These are phyloP conservation scores for Closterium sp. DNA, from an alignment of 139 green algal genomes.

Conservation along the genomic window DNA sequence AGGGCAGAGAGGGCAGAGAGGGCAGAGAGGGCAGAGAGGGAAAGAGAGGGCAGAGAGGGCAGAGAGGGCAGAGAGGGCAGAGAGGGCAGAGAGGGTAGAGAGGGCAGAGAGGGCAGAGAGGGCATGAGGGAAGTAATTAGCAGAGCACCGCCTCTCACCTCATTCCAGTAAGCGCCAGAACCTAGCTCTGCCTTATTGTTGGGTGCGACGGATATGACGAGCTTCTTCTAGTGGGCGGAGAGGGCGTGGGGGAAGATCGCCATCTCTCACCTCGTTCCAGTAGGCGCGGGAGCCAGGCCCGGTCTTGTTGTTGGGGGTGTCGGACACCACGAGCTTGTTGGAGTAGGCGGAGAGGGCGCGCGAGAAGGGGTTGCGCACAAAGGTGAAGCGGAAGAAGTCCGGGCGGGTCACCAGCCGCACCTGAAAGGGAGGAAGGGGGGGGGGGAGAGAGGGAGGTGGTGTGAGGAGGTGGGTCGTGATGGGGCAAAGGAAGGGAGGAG, in stretches of 20 bases:
- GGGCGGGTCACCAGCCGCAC: neutral
- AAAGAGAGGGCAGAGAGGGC: too few relatives aligned
- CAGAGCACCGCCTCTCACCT: neutral
- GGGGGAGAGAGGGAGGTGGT: neutral
- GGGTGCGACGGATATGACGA: neutral
- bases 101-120: too few relatives aligned
- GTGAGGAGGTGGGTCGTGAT: too few relatives aligned
- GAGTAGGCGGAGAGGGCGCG: slow-evolving; percentile 1
- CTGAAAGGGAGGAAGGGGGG: neutral
- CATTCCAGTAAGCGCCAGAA: neutral
- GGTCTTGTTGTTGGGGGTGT: neutral
- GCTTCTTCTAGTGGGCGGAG: neutral
- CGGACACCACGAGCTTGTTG: neutral
- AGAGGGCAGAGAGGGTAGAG: too few relatives aligned
- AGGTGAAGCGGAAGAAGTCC: slow-evolving; percentile 10
- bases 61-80: too few relatives aligned
- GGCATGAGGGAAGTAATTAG: too few relatives aligned
- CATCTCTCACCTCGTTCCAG: neutral
- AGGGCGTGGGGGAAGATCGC: too few relatives aligned
- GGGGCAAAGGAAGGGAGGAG: neutral
- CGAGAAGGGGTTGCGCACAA: slow-evolving; percentile 1
- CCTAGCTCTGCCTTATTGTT: neutral
- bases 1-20: too few relatives aligned
- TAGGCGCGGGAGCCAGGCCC: neutral
- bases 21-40: too few relatives aligned